phyloP scores from a whole-genome alignment of 768 basidiomycete species.

The Xanthoconium purpureum region DNA sequence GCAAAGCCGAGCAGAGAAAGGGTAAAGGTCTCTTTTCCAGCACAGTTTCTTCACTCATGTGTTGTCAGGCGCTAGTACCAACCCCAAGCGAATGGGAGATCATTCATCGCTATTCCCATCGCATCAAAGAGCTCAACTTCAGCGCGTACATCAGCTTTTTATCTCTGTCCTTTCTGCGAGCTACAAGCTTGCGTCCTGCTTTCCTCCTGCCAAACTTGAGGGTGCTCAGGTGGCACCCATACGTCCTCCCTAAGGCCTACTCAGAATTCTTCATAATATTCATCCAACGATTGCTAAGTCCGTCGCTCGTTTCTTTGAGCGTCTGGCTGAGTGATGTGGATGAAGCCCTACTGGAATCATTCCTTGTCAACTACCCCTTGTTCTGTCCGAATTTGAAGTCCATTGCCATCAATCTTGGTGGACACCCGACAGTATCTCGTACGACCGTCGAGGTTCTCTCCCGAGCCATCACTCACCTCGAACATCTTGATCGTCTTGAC shows the following conservation, averaged over 20 bases:
- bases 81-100: background rate
- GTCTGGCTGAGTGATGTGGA: background rate
- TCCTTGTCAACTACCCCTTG: background rate
- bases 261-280: background rate
- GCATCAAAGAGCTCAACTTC: background rate
- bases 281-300: background rate
- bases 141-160: no score
- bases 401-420: background rate
- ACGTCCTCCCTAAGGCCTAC: background rate
- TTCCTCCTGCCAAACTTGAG: background rate
- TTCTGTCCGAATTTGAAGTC: background rate
- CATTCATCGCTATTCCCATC: background rate
- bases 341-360: background rate
- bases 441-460: background rate
- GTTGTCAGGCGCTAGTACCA: background rate
- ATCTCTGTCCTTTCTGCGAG: background rate
- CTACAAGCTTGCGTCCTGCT: background rate
- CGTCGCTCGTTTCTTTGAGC: background rate
- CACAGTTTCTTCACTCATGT: background rate
- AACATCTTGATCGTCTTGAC: background rate
- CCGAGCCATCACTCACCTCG: background rate
- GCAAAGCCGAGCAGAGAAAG: background rate
- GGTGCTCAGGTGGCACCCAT: background rate
- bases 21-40: background rate
- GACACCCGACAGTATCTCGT: no score